These are phyloP conservation scores for Kluyveromyces dobzhanskii DNA, from an alignment of 805 yeast species.

Conservation along the genomic window DNA sequence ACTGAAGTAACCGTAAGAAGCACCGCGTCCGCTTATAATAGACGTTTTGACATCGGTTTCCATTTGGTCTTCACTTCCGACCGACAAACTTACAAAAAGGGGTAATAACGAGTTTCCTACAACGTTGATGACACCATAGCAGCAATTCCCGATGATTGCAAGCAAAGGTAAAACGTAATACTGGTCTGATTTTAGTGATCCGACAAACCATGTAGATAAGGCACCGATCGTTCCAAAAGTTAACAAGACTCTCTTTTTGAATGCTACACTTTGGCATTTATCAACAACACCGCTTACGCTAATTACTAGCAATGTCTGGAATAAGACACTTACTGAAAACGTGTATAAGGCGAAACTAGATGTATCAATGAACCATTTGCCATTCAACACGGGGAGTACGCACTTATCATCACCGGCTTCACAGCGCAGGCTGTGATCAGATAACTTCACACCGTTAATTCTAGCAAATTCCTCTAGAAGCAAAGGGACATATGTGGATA, in stretches of 20 bases:
- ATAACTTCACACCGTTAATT: conserved; percentile 55
- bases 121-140: conserved; percentile 72
- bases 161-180: conserved; percentile 34
- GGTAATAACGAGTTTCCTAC: conserved; percentile 74
- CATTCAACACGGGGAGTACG: conserved; percentile 36
- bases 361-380: conserved; percentile 51
- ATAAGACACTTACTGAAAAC: conserved; percentile 58
- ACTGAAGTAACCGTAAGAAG: conserved; percentile 61
- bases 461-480: conserved; percentile 65
- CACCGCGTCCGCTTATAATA: conserved; percentile 56
- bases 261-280: conserved; percentile 36
- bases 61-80: conserved; percentile 7
- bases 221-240: conserved; percentile 55
- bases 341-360: conserved; percentile 69
- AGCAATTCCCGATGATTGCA: conserved; percentile 56
- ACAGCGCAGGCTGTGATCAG: conserved; percentile 55
- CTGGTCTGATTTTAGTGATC: conserved; percentile 22
- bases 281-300: conserved; percentile 69
- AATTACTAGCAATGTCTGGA: conserved; percentile 64
- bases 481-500: conserved; percentile 70
- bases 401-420: conserved; percentile 30
- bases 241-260: conserved; percentile 48
- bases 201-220: conserved; percentile 41
- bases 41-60: conserved; percentile 36
- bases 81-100: conserved; percentile 40